These are phyloP conservation scores for Asterophora lycoperdoides DNA, from an alignment of 768 basidiomycete genomes.

Conservation along the genomic window DNA sequence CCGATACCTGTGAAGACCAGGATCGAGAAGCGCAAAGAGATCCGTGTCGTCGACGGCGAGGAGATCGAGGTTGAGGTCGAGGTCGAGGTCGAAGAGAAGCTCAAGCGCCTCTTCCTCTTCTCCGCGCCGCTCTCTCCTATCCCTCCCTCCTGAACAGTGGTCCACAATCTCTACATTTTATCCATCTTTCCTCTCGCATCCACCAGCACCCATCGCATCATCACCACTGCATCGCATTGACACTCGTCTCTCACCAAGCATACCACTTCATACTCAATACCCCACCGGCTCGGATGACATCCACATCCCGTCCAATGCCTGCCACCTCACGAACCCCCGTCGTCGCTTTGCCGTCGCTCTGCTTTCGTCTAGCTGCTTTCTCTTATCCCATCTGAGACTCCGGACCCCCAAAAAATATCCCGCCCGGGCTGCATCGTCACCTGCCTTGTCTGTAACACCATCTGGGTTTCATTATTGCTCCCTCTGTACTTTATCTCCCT, in stretches of 20 bases:
- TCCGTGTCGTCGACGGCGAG: constrained; percentile 38
- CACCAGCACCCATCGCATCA: constrained; percentile 2
- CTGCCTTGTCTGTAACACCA: constrained; percentile 8
- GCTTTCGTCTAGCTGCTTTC: constrained; percentile 11
- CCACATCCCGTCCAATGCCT: constrained; percentile 1
- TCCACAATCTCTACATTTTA: no score
- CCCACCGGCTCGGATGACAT: constrained; percentile 1
- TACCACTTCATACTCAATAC: constrained; percentile 11
- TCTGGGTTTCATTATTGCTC: neutral
- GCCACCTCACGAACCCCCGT: neutral
- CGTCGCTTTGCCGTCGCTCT: constrained; percentile 8
- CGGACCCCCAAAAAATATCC: constrained; percentile 3
- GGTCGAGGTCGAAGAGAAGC: constrained; percentile 50
- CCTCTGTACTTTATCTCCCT: constrained; percentile 9
- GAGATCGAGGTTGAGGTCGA: constrained; percentile 46
- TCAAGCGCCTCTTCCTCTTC: constrained; percentile 71
- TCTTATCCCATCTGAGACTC: constrained; percentile 1
- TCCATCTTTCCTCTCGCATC: constrained; percentile 3
- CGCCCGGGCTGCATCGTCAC: constrained; percentile 2
- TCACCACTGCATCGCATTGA: constrained; percentile 10
- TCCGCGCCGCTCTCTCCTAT: constrained; percentile 27
- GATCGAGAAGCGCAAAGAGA: constrained; percentile 23
- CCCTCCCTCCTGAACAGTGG: no score
- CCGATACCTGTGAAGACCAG: constrained; percentile 46
- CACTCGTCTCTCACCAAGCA: constrained; percentile 9